These are phyloP conservation scores for Fusarium sp. DNA, from an alignment of 2,329 filamentous ascomycete species.

Conservation along the genomic window DNA sequence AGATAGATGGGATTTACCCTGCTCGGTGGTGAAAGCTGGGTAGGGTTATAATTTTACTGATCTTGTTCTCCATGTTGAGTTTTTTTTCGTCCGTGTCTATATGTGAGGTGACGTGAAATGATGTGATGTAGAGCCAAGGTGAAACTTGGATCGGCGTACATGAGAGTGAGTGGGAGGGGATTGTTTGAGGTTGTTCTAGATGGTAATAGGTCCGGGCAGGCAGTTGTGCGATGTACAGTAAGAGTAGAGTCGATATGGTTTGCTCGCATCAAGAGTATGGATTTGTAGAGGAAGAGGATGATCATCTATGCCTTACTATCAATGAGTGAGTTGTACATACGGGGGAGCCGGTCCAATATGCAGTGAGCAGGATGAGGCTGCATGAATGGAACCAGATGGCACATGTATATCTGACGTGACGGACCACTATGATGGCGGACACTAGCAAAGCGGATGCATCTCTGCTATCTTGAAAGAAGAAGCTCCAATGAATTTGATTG, in stretches of 20 bases:
- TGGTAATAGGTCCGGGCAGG: constrained; percentile 20
- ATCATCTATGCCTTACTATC: not conserved
- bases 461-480: not conserved
- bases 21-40: constrained; percentile 38
- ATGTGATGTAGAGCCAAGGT: constrained; percentile 10
- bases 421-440: not conserved
- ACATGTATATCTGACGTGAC: not conserved
- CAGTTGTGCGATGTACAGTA: constrained; percentile 24
- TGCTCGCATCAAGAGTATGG: constrained; percentile 31
- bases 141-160: constrained; percentile 29
- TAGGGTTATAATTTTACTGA: constrained; percentile 35
- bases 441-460: not conserved
- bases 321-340: not conserved
- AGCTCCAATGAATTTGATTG: not conserved
- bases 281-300: constrained; percentile 20
- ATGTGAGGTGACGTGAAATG: constrained; percentile 4
- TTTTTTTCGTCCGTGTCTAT: not conserved
- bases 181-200: constrained; percentile 29
- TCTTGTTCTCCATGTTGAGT: constrained; percentile 29
- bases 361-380: not conserved
- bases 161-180: constrained; percentile 2
- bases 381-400: constrained; percentile 10
- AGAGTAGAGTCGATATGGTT: constrained; percentile 19
- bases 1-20: constrained; percentile 29
- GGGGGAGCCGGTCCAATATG: not conserved